Evolutionary conservation across 2,329 filamentous ascomycete genomes (phyloP), one percentile per base, ranked within the genome.

Genomic region (Biscogniauxia marginata): DNA sequence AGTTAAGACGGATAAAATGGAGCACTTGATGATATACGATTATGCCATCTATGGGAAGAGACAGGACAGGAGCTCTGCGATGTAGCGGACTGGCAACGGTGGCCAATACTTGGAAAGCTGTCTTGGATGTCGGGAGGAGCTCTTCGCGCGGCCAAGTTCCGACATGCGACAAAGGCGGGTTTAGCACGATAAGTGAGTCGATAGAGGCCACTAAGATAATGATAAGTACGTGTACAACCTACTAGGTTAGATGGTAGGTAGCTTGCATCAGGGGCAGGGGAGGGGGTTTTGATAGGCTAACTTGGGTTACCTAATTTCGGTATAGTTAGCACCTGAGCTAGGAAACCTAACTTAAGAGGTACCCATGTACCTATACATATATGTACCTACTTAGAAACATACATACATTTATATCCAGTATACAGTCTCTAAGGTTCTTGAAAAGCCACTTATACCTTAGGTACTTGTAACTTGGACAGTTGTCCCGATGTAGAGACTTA

Each of bases 21-120:
- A n/a, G n/a, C n/a, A n/a, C n/a, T n/a, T n/a, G n/a, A n/a, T n/a
- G 57, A 50, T 54, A 49, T 48, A 39, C 39, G 54, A 52, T 52
- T 59, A 34, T 58, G 44, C 44, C 58, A 55, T 47, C 49, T 61
- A 56, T 54, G 30, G 30, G 30, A n/a, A 6, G 11, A 39, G 9
- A 16, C 3, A n/a, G 30, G 2, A 3, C 13, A 39, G 11, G 6
- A 39, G 30, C n/a, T n/a, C n/a, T n/a, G n/a, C n/a, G n/a, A n/a
- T n/a, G n/a, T n/a, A n/a, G 30, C 13, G 6, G 13, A 16, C 6
- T n/a, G 9, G 30, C 30, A 39, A 39, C 30, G 30, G 30, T 39
- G 30, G 30, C 30, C 30, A 39, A 34, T 5, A 9, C 13, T 2
- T 11, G 13, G 30, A 39, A 11, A 30, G 25, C 13, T 39, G 30